Conservation (phyloP, 768 basidiomycete species). For the Termitomyces sp. region DNA sequence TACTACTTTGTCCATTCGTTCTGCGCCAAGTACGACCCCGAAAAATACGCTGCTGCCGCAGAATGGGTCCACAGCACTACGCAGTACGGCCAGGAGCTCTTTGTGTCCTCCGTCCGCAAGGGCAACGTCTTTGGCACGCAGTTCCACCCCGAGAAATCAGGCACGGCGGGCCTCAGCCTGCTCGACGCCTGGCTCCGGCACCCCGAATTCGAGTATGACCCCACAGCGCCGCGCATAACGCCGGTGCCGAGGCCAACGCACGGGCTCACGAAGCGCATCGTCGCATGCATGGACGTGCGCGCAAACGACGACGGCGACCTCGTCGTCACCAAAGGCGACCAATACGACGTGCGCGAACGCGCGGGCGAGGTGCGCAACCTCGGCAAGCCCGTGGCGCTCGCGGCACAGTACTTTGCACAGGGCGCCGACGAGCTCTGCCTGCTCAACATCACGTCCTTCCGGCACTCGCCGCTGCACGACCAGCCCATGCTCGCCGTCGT, state of each 20-base stretch:
- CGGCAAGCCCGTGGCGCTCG: conserved; percentile 92
- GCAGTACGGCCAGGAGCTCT: conserved; percentile 91
- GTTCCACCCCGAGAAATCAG: conserved; percentile 98
- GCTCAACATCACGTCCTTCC: conserved; percentile 99
- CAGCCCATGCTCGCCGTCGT: conserved; percentile 99
- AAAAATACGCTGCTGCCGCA: conserved; percentile 46
- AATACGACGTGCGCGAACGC: conserved; percentile 96
- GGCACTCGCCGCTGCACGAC: conserved; percentile 89
- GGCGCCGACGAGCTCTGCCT: conserved; percentile 97
- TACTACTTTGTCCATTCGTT: conserved; percentile 99
- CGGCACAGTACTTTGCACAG: conserved; percentile 75
- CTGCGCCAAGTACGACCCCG: conserved; percentile 69
- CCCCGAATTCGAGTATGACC: conserved; percentile 32
- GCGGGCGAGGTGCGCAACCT: conserved; percentile 90
- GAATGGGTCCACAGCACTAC: conserved; percentile 83
- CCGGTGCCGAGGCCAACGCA: conserved; percentile 43
- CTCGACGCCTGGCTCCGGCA: conserved; percentile 75
- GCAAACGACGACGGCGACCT: conserved; percentile 95
- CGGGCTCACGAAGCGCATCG: conserved; percentile 86
- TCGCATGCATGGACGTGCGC: conserved; percentile 97
- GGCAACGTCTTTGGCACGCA: conserved; percentile 89
- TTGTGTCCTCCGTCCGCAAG: conserved; percentile 78
- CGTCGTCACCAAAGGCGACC: conserved; percentile 98
- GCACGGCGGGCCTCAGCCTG: conserved; percentile 75
- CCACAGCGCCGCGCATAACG: conserved; percentile 26